phyloP scores from a whole-genome alignment of 768 basidiomycete genomes.

The Mycena floridula region DNA sequence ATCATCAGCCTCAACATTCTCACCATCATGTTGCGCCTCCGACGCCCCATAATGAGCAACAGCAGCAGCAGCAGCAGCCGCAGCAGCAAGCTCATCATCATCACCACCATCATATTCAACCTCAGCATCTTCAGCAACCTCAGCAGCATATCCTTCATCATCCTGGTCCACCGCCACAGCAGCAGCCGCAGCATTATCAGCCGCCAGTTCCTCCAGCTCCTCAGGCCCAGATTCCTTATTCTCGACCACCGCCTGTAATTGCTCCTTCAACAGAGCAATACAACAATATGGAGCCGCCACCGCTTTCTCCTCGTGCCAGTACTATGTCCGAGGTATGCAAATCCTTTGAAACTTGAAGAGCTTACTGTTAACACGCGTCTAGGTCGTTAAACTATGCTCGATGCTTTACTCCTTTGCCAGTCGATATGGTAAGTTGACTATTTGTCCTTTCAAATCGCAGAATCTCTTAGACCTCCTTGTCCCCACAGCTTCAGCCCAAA shows the following conservation, averaged over 20 bases:
- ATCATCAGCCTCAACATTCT: conserved; percentile 16
- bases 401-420: conserved; percentile 58
- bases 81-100: conserved; percentile 8
- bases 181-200: conserved; percentile 15
- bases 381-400: conserved; percentile 61
- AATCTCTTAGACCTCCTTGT: neutral
- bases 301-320: conserved; percentile 25
- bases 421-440: conserved; percentile 49
- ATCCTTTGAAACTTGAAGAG: conserved; percentile 28
- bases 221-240: conserved; percentile 13
- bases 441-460: neutral
- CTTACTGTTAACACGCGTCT: conserved; percentile 20
- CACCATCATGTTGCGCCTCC: conserved; percentile 33
- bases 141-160: no score
- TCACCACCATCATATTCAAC: conserved; percentile 3
- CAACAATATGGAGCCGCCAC: neutral
- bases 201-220: conserved; percentile 19
- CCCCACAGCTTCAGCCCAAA: conserved; percentile 24
- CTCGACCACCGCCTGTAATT: conserved; percentile 9
- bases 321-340: conserved; percentile 39
- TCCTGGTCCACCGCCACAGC: conserved; percentile 3
- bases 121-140: conserved; percentile 10
- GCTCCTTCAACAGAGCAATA: conserved; percentile 5
- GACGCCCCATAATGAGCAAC: conserved; percentile 28
- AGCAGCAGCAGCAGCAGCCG: conserved; percentile 24